These are phyloP conservation scores for Graphilbum ipis-grandicollis DNA, from an alignment of 2,329 filamentous ascomycete species.

Conservation along the genomic window DNA sequence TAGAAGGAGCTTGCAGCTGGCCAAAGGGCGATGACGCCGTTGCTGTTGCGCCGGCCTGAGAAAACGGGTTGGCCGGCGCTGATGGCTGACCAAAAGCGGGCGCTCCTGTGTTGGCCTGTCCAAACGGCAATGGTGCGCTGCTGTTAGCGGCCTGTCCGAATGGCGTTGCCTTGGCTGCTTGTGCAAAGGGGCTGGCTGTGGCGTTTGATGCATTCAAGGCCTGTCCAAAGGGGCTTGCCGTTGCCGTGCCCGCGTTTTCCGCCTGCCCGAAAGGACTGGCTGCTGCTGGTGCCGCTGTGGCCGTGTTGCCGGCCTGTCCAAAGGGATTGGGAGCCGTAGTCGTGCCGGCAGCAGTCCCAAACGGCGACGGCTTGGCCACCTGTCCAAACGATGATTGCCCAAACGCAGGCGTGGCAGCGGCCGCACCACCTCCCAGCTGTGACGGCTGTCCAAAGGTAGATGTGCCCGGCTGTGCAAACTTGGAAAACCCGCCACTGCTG, in stretches of 20 bases:
- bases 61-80: background rate
- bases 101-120: background rate
- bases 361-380: slow-evolving; percentile 15
- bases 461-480: slow-evolving; percentile 10
- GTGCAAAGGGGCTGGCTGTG: background rate
- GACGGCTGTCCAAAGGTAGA: slow-evolving; percentile 14
- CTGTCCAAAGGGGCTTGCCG: slow-evolving; percentile 12
- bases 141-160: slow-evolving; percentile 1
- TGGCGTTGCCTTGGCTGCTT: background rate
- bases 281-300: slow-evolving; percentile 1
- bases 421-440: slow-evolving; percentile 11
- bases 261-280: slow-evolving; percentile 13
- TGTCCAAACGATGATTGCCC: slow-evolving; percentile 15
- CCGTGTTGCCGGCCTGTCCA: slow-evolving; percentile 13
- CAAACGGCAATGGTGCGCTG: background rate
- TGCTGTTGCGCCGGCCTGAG: background rate
- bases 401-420: slow-evolving; percentile 8
- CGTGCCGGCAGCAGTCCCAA: slow-evolving; percentile 10
- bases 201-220: background rate
- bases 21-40: background rate
- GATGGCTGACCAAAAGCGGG: background rate
- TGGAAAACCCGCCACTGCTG: slow-evolving; percentile 11
- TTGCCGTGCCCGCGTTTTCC: slow-evolving; percentile 5
- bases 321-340: slow-evolving; percentile 13
- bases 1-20: background rate